Evolutionary conservation across 768 basidiomycete species (phyloP), one percentile per base, ranked within the genome.

Genomic region (Hypholoma sublateritium): DNA sequence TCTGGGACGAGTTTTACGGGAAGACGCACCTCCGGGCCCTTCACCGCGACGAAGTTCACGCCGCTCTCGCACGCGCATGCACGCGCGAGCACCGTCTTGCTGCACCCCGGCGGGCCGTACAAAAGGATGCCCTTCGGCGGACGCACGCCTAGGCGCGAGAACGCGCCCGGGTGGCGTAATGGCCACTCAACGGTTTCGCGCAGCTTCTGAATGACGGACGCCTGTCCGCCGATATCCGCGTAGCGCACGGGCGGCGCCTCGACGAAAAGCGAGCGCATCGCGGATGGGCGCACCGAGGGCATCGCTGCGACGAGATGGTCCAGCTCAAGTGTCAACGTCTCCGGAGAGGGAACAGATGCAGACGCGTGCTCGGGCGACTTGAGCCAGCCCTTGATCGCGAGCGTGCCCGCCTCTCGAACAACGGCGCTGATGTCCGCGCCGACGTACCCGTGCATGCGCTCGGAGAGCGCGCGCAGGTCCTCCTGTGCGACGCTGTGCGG

Each of bases 31-130:
- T 99, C 97, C 1, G 97, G 95, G 0, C 97, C 97, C 71, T 97
- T 97, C 32, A 99, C 93, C 21, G 96, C 94, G 41, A 99, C 82
- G 69, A 98, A 98, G 70, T 98, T 98, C 56, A 98, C 84, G 3
- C 93, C 95, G 63, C 92, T 92, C 71, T 97, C 95, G 25, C 86
- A 91, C 14, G 95, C 95, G 68, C 93, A 87, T 2, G 96, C 95
- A 56, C 93, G 85, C 1, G 92, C 96, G 14, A 94, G 83, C 41
- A 98, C 78, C 1, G 96, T 98, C 74, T 98, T 98, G 64, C 93
- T 94, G 66, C 95, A 97, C n/a, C 95, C 95, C 4, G 95, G 96
- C 3, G 95, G 95, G 4, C 95, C 95, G 70, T 95, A 99, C 14
- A 98, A 75, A 44, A 99, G 73, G 5, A 98, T 84, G 0, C 96